Evolutionary conservation across 345 rosid species (phyloP).

Genomic region (Acer negundo): DNA sequence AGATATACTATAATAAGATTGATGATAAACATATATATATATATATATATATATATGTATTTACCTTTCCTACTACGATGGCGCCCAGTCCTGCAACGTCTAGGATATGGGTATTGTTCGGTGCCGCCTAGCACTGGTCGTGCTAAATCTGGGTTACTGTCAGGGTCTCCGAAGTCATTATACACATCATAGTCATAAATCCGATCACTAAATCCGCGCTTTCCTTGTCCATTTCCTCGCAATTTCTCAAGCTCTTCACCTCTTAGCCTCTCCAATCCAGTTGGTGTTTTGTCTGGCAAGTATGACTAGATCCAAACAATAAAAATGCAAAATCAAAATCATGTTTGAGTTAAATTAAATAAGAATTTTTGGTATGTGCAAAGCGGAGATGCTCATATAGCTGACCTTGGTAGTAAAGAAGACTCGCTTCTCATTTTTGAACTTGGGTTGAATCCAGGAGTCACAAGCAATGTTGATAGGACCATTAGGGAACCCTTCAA

Average conservation of each 20-base stretch:
- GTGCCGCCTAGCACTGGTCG: conserved; percentile 35
- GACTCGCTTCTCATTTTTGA: conserved; percentile 45
- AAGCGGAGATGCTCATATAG: neutral
- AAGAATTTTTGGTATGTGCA: neutral
- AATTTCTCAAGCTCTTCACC: conserved; percentile 30
- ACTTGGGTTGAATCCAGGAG: conserved; percentile 72
- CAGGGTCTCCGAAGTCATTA: conserved; percentile 43
- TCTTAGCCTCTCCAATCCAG: conserved; percentile 33
- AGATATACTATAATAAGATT: too few relatives aligned
- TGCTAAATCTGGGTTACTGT: conserved; percentile 9
- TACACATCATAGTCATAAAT: conserved; percentile 46
- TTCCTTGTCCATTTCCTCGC: conserved; percentile 42
- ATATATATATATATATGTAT: too few relatives aligned
- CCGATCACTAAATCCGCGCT: conserved; percentile 31
- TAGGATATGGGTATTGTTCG: conserved; percentile 43
- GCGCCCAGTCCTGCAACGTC: conserved; percentile 66
- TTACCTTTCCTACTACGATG: conserved; percentile 30
- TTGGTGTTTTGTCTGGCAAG: conserved; percentile 42
- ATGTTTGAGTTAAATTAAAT: conserved; percentile 52
- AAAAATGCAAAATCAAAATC: neutral
- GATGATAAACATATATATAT: too few relatives aligned
- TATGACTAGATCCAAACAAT: conserved; percentile 24
- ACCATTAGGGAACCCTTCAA: conserved; percentile 45
- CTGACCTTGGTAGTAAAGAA: conserved; percentile 65
- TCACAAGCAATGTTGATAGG: conserved; percentile 41